Evolutionary conservation across 2,329 filamentous ascomycete species (phyloP).

Genomic region (Colletotrichum spaethianum): DNA sequence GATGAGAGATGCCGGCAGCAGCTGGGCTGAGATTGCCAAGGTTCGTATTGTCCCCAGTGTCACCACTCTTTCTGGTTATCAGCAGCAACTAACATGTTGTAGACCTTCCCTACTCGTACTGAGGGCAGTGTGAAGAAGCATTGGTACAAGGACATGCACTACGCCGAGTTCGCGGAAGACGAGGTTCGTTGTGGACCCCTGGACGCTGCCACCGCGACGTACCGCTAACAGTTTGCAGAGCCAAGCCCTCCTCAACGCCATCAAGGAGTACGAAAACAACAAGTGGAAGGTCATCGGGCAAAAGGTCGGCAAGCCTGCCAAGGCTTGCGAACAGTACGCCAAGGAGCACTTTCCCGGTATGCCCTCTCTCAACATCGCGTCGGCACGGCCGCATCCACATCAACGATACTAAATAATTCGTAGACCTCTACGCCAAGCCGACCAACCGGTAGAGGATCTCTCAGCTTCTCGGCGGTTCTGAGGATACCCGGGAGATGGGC

Average conservation of each 20-base stretch:
- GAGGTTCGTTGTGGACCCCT: conserved; percentile 74
- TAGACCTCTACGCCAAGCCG: conserved; percentile 56
- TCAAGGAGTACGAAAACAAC: conserved; percentile 98
- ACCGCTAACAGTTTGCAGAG: conserved; percentile 65
- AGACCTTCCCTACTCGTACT: conserved; percentile 93
- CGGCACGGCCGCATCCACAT: conserved; percentile 42
- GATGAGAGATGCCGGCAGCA: conserved; percentile 93
- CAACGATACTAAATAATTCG: conserved; percentile 49
- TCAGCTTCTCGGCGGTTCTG: conserved; percentile 43
- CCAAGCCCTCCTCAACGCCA: conserved; percentile 87
- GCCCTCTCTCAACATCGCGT: conserved; percentile 44
- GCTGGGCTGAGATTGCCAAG: conserved; percentile 99
- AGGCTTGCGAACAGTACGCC: conserved; percentile 86
- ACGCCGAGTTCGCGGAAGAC: conserved; percentile 97
- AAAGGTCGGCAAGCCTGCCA: conserved; percentile 98
- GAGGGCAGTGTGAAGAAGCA: conserved; percentile 99
- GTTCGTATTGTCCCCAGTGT: conserved; percentile 64
- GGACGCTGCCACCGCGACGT: conserved; percentile 36
- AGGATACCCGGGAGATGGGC: conserved; percentile 40
- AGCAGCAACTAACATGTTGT: conserved; percentile 25
- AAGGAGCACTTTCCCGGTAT: conserved; percentile 88
- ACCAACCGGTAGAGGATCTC: conserved; percentile 54
- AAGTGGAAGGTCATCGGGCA: conserved; percentile 98
- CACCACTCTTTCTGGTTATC: too few species aligned
- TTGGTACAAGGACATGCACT: conserved; percentile 99